Evolutionary conservation across 345 rosid genomes (phyloP).

Genomic region (Heritiera littoralis): DNA sequence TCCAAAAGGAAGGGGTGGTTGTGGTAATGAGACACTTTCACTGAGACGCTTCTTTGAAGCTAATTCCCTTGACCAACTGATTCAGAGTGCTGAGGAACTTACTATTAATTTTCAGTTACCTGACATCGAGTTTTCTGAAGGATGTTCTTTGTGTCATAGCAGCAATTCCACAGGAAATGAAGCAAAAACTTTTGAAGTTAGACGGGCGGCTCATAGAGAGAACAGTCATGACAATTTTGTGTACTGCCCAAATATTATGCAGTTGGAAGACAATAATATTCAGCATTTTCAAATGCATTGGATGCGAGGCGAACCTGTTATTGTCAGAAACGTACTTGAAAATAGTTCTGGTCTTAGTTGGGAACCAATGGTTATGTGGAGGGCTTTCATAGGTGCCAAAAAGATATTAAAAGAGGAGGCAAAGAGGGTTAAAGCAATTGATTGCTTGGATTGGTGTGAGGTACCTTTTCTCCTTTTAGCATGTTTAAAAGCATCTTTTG

Average conservation of each 20-base stretch:
- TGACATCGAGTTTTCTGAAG: conserved; percentile 35
- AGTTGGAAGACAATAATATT: conserved; percentile 33
- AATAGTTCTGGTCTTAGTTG: conserved; percentile 57
- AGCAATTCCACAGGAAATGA: conserved; percentile 21
- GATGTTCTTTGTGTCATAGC: conserved; percentile 43
- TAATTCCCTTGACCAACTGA: conserved; percentile 45
- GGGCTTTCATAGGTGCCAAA: conserved; percentile 50
- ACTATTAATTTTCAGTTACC: conserved; percentile 34
- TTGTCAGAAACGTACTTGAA: conserved; percentile 51
- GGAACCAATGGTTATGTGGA: conserved; percentile 77
- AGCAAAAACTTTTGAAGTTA: conserved; percentile 31
- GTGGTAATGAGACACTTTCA: conserved; percentile 51
- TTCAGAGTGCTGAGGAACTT: conserved; percentile 50
- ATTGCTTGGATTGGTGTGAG: conserved; percentile 65
- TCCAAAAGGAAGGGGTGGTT: conserved; percentile 60
- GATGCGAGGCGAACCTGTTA: conserved; percentile 62
- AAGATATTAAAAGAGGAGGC: conserved; percentile 43
- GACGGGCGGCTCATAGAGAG: conserved; percentile 48
- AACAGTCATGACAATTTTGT: conserved; percentile 46
- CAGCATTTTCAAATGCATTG: conserved; percentile 60
- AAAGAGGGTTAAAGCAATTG: conserved; percentile 49
- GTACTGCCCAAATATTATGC: conserved; percentile 48
- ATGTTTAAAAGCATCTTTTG: not conserved
- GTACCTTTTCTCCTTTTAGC: conserved; percentile 25
- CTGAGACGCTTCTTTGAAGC: conserved; percentile 50